Conservation (phyloP, 306 rosid species). For the Calophaca sinica region DNA sequence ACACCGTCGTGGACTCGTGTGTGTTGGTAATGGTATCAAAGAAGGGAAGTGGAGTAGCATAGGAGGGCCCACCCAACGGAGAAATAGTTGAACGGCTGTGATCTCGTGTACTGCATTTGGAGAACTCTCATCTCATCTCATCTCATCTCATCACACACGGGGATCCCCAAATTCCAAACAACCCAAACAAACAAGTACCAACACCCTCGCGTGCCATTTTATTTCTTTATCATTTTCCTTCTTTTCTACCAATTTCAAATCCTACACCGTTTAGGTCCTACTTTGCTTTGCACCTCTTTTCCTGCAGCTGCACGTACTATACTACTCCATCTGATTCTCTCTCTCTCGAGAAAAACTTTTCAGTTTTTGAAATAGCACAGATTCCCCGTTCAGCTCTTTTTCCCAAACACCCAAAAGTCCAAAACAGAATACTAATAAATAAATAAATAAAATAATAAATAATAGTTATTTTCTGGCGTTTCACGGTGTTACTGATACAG, state of each 20-base stretch:
- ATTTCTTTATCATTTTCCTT: slow-evolving; percentile 24
- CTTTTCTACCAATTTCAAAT: slow-evolving; percentile 37
- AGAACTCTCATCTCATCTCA: not conserved
- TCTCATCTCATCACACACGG: not conserved
- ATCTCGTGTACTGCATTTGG: not conserved
- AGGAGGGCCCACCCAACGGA: not conserved
- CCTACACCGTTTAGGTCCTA: not conserved
- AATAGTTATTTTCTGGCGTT: slow-evolving; percentile 11
- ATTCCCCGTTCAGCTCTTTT: slow-evolving; percentile 46
- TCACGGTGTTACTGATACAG: slow-evolving; percentile 18
- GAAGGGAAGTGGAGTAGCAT: not conserved
- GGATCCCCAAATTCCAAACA: slow-evolving; percentile 34
- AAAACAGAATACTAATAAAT: not conserved
- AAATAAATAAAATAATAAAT: not conserved
- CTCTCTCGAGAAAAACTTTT: slow-evolving; percentile 30
- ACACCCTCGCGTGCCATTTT: slow-evolving; percentile 42
- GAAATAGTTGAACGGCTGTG: slow-evolving; percentile 17
- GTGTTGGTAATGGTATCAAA: not conserved
- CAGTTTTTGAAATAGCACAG: slow-evolving; percentile 48
- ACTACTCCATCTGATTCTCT: slow-evolving; percentile 5
- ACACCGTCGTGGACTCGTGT: not conserved
- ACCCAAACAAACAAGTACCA: slow-evolving; percentile 13
- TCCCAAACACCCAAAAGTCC: slow-evolving; percentile 38
- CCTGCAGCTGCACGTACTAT: slow-evolving; percentile 26
- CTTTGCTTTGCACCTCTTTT: slow-evolving; percentile 4